Evolutionary conservation across 2,329 filamentous ascomycete species (phyloP), one percentile per base, ranked within the genome.

Genomic region (Aspergillus ustus): DNA sequence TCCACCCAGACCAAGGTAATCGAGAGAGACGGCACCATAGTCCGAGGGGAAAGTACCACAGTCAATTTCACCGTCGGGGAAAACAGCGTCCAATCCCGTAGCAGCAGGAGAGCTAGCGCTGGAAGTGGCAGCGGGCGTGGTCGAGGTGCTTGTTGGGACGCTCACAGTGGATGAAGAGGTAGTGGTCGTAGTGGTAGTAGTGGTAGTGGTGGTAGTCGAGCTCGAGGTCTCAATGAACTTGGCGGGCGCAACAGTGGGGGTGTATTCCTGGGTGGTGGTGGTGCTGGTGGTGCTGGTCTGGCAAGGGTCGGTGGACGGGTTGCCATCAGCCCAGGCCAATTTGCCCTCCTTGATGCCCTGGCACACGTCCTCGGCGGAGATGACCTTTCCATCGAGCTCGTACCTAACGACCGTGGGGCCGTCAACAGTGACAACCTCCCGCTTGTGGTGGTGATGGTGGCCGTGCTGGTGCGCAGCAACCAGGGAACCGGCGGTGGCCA

Each of bases 31-130:
- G 1, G 93, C 90, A 69, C 95, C 95, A 72, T 96, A 98, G 0
- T 87, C 82, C 3, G 87, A 88, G 17, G 93, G 93, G 81, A 97
- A 96, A 1, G 82, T 73, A 64, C 77, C 78, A 81, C 95, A 98
- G 66, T 84, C 78, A 58, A 96, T 71, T 68, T 87, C 77, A 62
- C 91, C 91, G 76, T 89, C 89, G 13, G 90, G 91, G 83, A 98
- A 98, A 7, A 88, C 80, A 17, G 80, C 78, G 67, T 87, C 81
- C 58, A 94, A 67, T 54, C 91, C 91, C 25, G 72, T 80, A 54
- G 76, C 81, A 37, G 67, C 66, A 2, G 72, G 66, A 61, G 66
- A 63, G 66, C 70, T 63, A 57, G 69, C 68, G 11, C 75, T 65
- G 28, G 69, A 66, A 69, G 65, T 63, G 68, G 67, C 60, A 68